A percentile compares a stretch with the other conserved stretches of the same genome.
Evolutionary conservation across 2,329 filamentous ascomycete species (phyloP).

Genomic region (Tolypocladium pustulatum): DNA sequence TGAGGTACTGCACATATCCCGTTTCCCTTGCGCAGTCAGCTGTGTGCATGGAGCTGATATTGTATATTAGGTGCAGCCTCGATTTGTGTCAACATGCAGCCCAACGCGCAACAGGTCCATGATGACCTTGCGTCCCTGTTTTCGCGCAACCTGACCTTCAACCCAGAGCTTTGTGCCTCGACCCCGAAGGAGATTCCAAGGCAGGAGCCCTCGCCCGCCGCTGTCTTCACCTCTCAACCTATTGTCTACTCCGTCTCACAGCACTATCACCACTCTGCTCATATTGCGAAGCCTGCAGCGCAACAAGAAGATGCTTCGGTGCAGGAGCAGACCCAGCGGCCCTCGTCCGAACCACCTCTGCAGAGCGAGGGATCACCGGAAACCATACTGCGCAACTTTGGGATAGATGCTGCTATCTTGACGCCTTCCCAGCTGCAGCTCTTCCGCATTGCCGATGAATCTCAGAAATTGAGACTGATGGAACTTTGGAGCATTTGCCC

Average conservation of each 20-base stretch:
- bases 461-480: conserved; percentile 64
- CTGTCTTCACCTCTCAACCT: conserved; percentile 17
- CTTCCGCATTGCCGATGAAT: conserved; percentile 62
- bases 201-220: conserved; percentile 17
- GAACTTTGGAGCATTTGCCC: conserved; percentile 81
- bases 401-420: conserved; percentile 59
- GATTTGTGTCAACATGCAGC: conserved; percentile 13
- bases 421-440: conserved; percentile 67
- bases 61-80: neutral
- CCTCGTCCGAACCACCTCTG: conserved; percentile 39
- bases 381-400: conserved; percentile 51
- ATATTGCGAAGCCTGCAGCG: conserved; percentile 32
- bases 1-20: neutral
- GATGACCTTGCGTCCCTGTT: conserved; percentile 79
- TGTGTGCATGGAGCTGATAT: neutral
- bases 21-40: neutral
- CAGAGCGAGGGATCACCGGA: conserved; percentile 41
- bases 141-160: conserved; percentile 61
- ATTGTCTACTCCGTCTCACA: conserved; percentile 68
- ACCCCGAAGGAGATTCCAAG: conserved; percentile 15
- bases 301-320: conserved; percentile 14
- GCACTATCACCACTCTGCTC: conserved; percentile 75
- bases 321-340: conserved; percentile 28
- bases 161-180: conserved; percentile 23
- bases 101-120: conserved; percentile 45